Evolutionary conservation across 177 flowering plant genomes (phyloP).

Genomic region (Vitis hybrid): DNA sequence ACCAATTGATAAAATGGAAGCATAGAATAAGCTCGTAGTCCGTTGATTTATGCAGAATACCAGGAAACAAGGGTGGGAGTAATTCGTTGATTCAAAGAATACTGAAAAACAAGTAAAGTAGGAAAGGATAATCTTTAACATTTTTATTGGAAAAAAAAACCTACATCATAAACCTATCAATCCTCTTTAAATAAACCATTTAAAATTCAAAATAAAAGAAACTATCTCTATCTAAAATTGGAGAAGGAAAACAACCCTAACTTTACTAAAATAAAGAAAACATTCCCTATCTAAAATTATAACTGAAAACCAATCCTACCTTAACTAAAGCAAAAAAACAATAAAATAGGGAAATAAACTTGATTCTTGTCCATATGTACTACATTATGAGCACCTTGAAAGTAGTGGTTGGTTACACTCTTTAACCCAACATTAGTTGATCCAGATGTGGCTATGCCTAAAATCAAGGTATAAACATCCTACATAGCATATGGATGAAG

Average conservation of each 20-base stretch:
- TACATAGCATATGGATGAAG: neutral
- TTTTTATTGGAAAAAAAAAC: too few relatives aligned
- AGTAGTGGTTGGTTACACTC: slow-evolving; percentile 7
- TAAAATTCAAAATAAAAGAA: neutral
- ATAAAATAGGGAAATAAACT: neutral
- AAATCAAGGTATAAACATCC: neutral
- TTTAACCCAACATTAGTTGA: neutral
- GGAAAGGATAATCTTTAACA: too few relatives aligned
- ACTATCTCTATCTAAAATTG: neutral
- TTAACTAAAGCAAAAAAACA: neutral
- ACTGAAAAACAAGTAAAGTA: too few relatives aligned
- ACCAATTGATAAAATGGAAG: too few relatives aligned
- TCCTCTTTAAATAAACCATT: neutral
- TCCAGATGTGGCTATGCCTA: neutral
- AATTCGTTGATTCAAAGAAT: too few relatives aligned
- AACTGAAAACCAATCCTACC: neutral
- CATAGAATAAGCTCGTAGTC: too few relatives aligned
- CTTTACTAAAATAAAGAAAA: neutral
- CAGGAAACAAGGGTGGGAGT: too few relatives aligned
- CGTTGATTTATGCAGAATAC: too few relatives aligned
- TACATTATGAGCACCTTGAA: slow-evolving; percentile 6
- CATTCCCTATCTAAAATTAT: neutral
- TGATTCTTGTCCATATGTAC: neutral
- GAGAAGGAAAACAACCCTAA: neutral
- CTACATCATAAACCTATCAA: too few relatives aligned